A percentile compares a stretch with the other conserved stretches of the same genome.
These are phyloP conservation scores for Aspergillus fumigatus DNA, from an alignment of 2,329 filamentous ascomycete genomes.

Conservation along the genomic window DNA sequence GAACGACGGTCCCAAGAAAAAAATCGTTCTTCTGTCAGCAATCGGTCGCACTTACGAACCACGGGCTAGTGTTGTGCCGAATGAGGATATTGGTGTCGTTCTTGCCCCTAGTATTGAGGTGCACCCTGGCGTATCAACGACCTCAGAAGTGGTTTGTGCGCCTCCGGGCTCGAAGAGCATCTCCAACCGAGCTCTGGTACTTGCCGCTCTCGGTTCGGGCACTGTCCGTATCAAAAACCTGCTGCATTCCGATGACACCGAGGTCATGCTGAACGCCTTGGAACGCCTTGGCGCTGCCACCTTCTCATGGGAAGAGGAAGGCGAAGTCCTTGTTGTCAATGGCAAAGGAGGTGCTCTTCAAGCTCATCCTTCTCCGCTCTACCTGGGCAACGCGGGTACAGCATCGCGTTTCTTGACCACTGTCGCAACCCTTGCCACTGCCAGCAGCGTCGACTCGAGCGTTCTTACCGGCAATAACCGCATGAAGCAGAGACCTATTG, in stretches of 20 bases:
- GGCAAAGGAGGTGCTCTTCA: constrained; percentile 83
- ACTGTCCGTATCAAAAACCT: constrained; percentile 86
- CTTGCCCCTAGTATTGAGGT: constrained; percentile 76
- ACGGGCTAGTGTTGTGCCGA: constrained; percentile 83
- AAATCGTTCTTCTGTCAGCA: constrained; percentile 84
- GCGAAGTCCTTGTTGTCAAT: constrained; percentile 82
- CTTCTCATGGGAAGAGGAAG: constrained; percentile 90
- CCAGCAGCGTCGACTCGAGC: constrained; percentile 60
- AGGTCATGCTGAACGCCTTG: constrained; percentile 95
- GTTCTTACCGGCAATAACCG: constrained; percentile 88
- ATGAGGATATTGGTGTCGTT: constrained; percentile 75
- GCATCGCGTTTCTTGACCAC: constrained; percentile 93
- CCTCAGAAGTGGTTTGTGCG: constrained; percentile 67
- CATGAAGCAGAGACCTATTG: constrained; percentile 95
- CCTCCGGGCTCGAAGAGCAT: constrained; percentile 97
- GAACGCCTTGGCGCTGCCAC: constrained; percentile 76
- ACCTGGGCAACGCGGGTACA: constrained; percentile 94
- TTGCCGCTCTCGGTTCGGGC: constrained; percentile 83
- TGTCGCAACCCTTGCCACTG: constrained; percentile 75
- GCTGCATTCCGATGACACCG: constrained; percentile 92
- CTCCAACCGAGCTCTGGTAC: constrained; percentile 89
- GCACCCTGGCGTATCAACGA: constrained; percentile 63
- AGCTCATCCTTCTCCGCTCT: constrained; percentile 72
- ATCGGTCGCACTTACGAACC: constrained; percentile 86
- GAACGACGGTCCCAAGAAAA: constrained; percentile 92